phyloP scores from a whole-genome alignment of 2,329 filamentous ascomycete species.

The Fusarium verticillioides region DNA sequence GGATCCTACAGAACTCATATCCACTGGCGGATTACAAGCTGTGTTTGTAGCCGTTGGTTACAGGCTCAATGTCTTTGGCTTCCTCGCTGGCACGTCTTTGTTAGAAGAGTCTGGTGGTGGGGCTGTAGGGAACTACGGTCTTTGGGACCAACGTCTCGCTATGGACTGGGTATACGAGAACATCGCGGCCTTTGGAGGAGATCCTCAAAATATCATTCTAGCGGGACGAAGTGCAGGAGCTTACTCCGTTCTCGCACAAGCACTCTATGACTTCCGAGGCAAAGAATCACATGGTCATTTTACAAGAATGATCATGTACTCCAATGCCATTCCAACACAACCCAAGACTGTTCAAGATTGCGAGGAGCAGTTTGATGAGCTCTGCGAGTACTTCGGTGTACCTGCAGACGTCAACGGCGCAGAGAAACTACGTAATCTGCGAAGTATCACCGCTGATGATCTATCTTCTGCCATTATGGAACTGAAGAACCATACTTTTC shows the following conservation, averaged over 20 bases:
- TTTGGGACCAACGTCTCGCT: conserved; percentile 17
- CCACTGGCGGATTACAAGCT: conserved; percentile 29
- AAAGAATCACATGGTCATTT: neutral
- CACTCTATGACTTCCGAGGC: neutral
- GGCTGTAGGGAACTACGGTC: conserved; percentile 3
- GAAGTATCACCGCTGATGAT: neutral
- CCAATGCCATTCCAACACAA: conserved; percentile 9
- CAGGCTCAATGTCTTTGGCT: conserved; percentile 13
- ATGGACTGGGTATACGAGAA: conserved; percentile 15
- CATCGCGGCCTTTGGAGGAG: neutral
- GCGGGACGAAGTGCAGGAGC: conserved; percentile 4
- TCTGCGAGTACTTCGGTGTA: conserved; percentile 6
- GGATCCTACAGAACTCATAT: conserved; percentile 57
- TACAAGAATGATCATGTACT: conserved; percentile 17
- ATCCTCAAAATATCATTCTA: neutral
- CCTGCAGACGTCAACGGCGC: rapidly evolving
- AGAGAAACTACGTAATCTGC: neutral
- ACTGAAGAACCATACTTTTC: neutral
- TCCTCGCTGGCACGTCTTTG: neutral
- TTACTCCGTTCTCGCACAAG: neutral
- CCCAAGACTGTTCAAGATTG: conserved; percentile 16
- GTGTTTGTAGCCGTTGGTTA: conserved; percentile 7
- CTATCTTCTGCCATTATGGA: conserved; percentile 1
- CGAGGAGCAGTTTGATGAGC: conserved; percentile 1
- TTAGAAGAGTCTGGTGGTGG: neutral